Evolutionary conservation across 179 eudicot genomes (phyloP), one percentile per base, ranked within the genome.

Genomic region (Nepenthes alata): DNA sequence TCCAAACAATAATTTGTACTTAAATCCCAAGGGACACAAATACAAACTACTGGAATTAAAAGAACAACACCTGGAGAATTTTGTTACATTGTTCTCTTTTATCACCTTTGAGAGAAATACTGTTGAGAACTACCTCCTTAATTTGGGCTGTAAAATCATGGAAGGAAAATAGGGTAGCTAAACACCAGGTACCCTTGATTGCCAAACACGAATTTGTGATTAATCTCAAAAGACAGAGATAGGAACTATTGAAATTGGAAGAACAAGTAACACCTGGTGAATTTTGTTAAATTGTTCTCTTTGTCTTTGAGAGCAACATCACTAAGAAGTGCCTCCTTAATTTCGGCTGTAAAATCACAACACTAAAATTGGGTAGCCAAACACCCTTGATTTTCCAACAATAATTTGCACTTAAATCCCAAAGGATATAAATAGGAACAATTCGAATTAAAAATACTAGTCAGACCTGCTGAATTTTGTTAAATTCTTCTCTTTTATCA

Each of bases 261-360:
- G 8, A 41, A 41, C 8, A 7, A 41, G 8, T 41, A 7, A 41
- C 45, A 41, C 45, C 45, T 41, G 45, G 8, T 7, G 45, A 41
- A 41, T 41, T 41, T 41, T 79, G 76, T 94, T 94, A 68, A 90
- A 90, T 50, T 84, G 75, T 15, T 87, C 96, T 68, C 94, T 79
- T 71, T 85, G 77, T 87, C 97, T 66, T 87, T 95, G 61, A 94
- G 97, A 58, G 97, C 79, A 62, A 94, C 84, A 73, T 97, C 99
- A 73, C 70, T 77, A 2, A 93, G 80, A 65, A 87, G 74, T 35
- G 98, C 98, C 81, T 79, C 94, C 97, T 85, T 89, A 50, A 89
- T 67, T 80, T 79, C 81, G 62, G 89, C 98, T 93, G 88, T 74
- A 72, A n/a, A 55, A 37, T 55, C 55, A 70, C 50, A 74, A 47